A percentile compares a stretch with the other conserved stretches of the same genome.
These are phyloP conservation scores for Neoboletus subvelutipes DNA, from an alignment of 768 basidiomycete genomes.

Conservation along the genomic window DNA sequence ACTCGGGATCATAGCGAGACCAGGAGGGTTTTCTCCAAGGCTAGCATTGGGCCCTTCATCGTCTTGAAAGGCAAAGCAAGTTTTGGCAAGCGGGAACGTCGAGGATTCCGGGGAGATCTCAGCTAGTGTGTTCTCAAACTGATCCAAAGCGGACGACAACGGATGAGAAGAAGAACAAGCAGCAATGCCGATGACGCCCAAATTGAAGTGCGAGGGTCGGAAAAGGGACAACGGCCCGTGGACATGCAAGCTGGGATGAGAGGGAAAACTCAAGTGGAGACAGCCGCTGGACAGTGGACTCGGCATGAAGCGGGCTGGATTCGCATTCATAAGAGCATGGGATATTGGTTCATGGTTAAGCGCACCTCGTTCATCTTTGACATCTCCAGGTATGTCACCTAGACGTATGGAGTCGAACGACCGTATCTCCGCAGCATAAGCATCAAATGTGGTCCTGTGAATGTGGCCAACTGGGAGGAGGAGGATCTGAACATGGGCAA, in stretches of 20 bases:
- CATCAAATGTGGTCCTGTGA: slow-evolving; percentile 63
- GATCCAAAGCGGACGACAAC: slow-evolving; percentile 51
- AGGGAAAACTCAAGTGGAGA: slow-evolving; percentile 77
- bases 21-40: slow-evolving; percentile 54
- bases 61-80: slow-evolving; percentile 84
- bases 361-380: slow-evolving; percentile 74
- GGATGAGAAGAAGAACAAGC: slow-evolving; percentile 59
- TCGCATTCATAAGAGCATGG: not conserved
- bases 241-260: slow-evolving; percentile 69
- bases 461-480: slow-evolving; percentile 85
- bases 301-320: slow-evolving; percentile 79
- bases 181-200: slow-evolving; percentile 88
- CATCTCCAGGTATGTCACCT: slow-evolving; percentile 79
- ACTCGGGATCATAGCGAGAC: slow-evolving; percentile 76
- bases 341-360: slow-evolving; percentile 1
- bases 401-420: slow-evolving; percentile 72
- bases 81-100: slow-evolving; percentile 75
- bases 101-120: slow-evolving; percentile 67
- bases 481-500: slow-evolving; percentile 83
- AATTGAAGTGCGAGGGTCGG: slow-evolving; percentile 75
- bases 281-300: slow-evolving; percentile 71
- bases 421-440: slow-evolving; percentile 71
- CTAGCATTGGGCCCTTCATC: slow-evolving; percentile 52
- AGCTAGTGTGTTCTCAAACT: slow-evolving; percentile 64
- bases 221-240: slow-evolving; percentile 71